Conservation (phyloP, 1,284 basidiomycete genomes). For the Boletus putidus region DNA sequence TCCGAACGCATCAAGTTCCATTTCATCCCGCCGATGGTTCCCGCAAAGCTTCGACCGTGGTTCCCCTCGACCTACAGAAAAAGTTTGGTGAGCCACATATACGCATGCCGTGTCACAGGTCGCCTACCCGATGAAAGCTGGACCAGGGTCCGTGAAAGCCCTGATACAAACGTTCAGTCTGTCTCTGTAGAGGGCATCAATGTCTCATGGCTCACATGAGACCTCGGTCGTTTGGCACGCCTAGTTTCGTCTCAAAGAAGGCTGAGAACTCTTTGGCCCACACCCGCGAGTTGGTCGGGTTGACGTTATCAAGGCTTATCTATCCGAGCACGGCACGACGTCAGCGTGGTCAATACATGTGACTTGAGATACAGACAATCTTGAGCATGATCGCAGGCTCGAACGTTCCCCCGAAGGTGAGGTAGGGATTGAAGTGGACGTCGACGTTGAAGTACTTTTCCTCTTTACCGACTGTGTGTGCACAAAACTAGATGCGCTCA, state of each 20-base stretch:
- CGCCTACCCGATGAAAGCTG: slow-evolving; percentile 53
- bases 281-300: slow-evolving; percentile 46
- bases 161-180: slow-evolving; percentile 52
- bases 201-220: slow-evolving; percentile 45
- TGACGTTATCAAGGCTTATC: slow-evolving; percentile 59
- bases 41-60: slow-evolving; percentile 17
- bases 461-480: slow-evolving; percentile 50
- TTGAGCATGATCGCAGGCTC: slow-evolving; percentile 61
- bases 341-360: not conserved
- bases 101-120: not conserved
- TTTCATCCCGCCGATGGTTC: not conserved
- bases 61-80: slow-evolving; percentile 16
- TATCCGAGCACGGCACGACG: slow-evolving; percentile 25
- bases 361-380: slow-evolving; percentile 47
- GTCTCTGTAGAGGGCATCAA: slow-evolving; percentile 37
- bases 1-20: not conserved
- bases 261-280: slow-evolving; percentile 58
- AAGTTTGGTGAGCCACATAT: not conserved
- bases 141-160: slow-evolving; percentile 60
- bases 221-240: slow-evolving; percentile 51
- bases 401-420: slow-evolving; percentile 59
- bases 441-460: slow-evolving; percentile 52
- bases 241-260: slow-evolving; percentile 55
- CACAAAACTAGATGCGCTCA: slow-evolving; percentile 41
- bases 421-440: slow-evolving; percentile 55